Conservation (phyloP, 1,284 basidiomycete species). For the Cryptococcus sp. region DNA sequence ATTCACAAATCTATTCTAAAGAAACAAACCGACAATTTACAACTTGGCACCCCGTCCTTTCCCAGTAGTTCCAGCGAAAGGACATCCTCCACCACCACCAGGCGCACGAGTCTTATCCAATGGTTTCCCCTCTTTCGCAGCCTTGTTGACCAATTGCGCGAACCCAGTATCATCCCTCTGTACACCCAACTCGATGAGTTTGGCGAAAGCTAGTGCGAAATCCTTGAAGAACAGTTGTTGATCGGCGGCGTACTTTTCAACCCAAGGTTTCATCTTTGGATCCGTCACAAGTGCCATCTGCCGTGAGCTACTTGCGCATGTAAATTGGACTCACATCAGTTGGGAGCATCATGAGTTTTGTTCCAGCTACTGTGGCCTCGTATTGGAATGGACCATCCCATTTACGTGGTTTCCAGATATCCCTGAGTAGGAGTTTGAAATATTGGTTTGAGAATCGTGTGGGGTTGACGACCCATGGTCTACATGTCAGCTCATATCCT, state of each 20-base stretch:
- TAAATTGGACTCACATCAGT: conserved; percentile 41
- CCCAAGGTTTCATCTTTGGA: conserved; percentile 46
- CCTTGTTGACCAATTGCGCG: conserved; percentile 40
- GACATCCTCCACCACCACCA: conserved; percentile 35
- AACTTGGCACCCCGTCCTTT: conserved; percentile 16
- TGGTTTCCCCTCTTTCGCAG: conserved; percentile 40
- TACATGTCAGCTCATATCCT: conserved; percentile 4
- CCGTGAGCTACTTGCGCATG: conserved; percentile 14
- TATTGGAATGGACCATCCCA: conserved; percentile 55
- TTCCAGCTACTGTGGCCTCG: conserved; percentile 49
- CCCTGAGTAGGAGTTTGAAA: conserved; percentile 51
- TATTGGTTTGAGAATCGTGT: conserved; percentile 53
- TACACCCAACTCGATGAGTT: conserved; percentile 50
- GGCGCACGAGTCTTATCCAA: conserved; percentile 27
- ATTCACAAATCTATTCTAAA: too few species aligned
- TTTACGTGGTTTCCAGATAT: conserved; percentile 52
- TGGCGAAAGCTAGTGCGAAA: conserved; percentile 50
- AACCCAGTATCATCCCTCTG: conserved; percentile 46
- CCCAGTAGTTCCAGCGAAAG: conserved; percentile 31
- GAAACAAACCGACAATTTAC: background rate
- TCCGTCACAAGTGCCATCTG: conserved; percentile 50
- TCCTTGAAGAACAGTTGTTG: conserved; percentile 55
- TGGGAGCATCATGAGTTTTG: conserved; percentile 57
- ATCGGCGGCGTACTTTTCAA: conserved; percentile 53
- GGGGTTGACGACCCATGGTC: conserved; percentile 50